Evolutionary conservation across 148 eudicot genomes (phyloP), one percentile per base, ranked within the genome.

Genomic region (Gaultheria prostrata): DNA sequence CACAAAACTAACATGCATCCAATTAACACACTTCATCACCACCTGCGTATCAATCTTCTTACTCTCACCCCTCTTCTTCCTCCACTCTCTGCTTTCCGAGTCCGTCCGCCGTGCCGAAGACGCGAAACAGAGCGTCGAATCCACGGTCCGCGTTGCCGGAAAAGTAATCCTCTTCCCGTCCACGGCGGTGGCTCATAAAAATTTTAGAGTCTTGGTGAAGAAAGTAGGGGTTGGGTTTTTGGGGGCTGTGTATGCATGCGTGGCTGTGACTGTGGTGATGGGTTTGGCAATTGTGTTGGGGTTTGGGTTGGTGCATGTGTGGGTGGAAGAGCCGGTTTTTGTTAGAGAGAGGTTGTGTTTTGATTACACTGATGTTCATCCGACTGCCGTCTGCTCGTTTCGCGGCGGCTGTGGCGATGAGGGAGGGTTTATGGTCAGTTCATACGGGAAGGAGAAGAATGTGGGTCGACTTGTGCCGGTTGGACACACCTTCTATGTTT

Each of bases 261-360:
- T 87, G 82, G 89, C 89, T 32, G 75, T 94, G 84, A 80, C 87
- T 0, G 1, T 77, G 81, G 77, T 89, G 39, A 83, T 95, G 93
- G 78, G 75, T 50, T 78, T 86, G 82, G 89, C 98, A 12, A 74
- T 83, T 28, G 39, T 83, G 28, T 0, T 92, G 53, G 98, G 94
- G 17, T 85, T 93, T 0, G 80, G 88, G 79, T 35, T 90, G 78
- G 95, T 95, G 49, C 71, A 85, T 39, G 2, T 76, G 20, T 94
- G 88, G 95, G 90, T 86, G n/a, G 98, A 95, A 43, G 87, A 94
- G 77, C 98, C 98, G 6, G 84, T 94, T 82, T 78, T 83, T 61
- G 79, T 89, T 0, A 85, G 78, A 45, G 90, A 91, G 84, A 86
- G 17, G 17, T 30, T 95, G 88, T 39, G 84, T 18, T 95, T 95